A percentile compares a stretch with the other conserved stretches of the same genome.
phyloP scores from a whole-genome alignment of 257 asterid genomes.

The Solanum lignicaule region DNA sequence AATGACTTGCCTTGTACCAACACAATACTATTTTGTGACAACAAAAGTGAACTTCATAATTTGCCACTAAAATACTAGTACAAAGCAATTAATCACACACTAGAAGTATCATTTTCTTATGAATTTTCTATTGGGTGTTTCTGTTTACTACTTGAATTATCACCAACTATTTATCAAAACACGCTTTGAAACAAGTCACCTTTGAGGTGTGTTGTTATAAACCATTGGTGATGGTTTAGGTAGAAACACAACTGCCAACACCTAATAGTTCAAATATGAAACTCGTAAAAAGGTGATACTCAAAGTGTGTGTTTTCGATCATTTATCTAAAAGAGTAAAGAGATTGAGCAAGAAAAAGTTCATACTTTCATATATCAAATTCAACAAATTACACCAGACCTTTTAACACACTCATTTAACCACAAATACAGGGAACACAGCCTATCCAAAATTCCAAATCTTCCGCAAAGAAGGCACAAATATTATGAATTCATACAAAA shows the following conservation, averaged over 20 bases:
- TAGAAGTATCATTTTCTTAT: neutral
- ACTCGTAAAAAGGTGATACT: neutral
- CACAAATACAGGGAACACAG: neutral
- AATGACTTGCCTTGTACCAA: neutral
- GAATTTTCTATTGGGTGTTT: too few relatives aligned
- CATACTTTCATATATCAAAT: neutral
- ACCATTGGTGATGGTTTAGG: neutral
- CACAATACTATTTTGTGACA: neutral
- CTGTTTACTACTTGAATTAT: neutral
- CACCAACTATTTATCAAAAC: neutral
- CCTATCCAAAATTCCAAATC: neutral
- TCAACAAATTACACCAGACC: neutral
- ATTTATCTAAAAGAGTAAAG: neutral
- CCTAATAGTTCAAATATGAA: neutral
- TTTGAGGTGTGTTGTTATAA: neutral
- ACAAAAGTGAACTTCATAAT: neutral
- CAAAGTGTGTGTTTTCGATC: accelerated
- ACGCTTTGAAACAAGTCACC: neutral
- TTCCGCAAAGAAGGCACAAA: neutral
- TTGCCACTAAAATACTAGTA: neutral
- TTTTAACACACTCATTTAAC: neutral
- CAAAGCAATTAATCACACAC: neutral
- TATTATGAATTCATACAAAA: neutral
- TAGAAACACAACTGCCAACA: neutral
- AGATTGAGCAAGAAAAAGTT: neutral